These are phyloP conservation scores for Zygosaccharomyces pseudobailii DNA, from an alignment of 1,139 yeast genomes.

Conservation along the genomic window DNA sequence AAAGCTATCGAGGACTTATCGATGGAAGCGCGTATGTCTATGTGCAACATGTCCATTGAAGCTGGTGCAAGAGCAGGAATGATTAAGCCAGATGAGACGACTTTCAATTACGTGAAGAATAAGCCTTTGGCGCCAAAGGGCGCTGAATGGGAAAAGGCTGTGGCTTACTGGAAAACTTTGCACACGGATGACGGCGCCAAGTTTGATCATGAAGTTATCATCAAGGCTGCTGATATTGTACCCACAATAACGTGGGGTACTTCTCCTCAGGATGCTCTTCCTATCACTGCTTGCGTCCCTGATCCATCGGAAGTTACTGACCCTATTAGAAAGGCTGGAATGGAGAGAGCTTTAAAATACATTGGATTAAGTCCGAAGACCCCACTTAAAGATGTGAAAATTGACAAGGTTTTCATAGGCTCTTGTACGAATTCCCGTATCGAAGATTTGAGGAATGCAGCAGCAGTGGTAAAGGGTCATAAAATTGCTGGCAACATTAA, in stretches of 20 bases:
- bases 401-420: slow-evolving; percentile 95
- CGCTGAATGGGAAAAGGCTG: slow-evolving; percentile 91
- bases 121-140: slow-evolving; percentile 94
- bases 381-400: slow-evolving; percentile 62
- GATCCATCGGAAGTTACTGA: slow-evolving; percentile 73
- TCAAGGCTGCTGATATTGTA: slow-evolving; percentile 77
- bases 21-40: slow-evolving; percentile 99
- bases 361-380: slow-evolving; percentile 88
- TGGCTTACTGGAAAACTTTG: slow-evolving; percentile 82
- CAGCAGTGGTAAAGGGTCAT: slow-evolving; percentile 86
- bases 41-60: slow-evolving; percentile 98
- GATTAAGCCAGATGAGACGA: slow-evolving; percentile 90
- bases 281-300: slow-evolving; percentile 85
- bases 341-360: slow-evolving; percentile 85
- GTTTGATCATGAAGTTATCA: slow-evolving; percentile 78
- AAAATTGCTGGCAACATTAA: slow-evolving; percentile 77
- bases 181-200: slow-evolving; percentile 84
- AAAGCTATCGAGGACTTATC: slow-evolving; percentile 82
- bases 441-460: slow-evolving; percentile 95
- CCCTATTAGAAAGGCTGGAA: slow-evolving; percentile 73
- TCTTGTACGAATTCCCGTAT: slow-evolving; percentile 97
- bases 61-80: slow-evolving; percentile 99
- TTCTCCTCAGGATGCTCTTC: slow-evolving; percentile 97
- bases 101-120: slow-evolving; percentile 84
- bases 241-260: slow-evolving; percentile 99